These are phyloP conservation scores for Septoria linicola DNA, from an alignment of 2,329 filamentous ascomycete species.

Conservation along the genomic window DNA sequence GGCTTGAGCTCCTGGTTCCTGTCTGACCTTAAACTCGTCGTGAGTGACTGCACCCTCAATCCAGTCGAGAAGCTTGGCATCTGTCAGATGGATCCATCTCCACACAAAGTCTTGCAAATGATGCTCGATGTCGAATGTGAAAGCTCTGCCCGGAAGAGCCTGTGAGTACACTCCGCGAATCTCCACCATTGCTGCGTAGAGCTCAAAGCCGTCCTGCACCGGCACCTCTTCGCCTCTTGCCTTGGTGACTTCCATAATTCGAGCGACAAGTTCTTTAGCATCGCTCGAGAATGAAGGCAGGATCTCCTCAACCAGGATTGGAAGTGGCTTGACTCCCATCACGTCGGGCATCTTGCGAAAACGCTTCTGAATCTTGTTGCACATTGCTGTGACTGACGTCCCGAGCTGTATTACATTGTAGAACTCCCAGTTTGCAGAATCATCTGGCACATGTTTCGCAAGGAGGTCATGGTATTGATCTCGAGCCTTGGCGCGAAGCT, in stretches of 20 bases:
- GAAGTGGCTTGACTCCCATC: conserved; percentile 69
- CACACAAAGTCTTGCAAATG: conserved; percentile 89
- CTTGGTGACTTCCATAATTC: conserved; percentile 73
- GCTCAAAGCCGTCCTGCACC: conserved; percentile 87
- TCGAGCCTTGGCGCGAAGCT: conserved; percentile 70
- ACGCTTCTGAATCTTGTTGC: conserved; percentile 85
- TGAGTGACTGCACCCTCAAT: conserved; percentile 89
- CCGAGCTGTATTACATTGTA: conserved; percentile 86
- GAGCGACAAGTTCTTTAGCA: conserved; percentile 76
- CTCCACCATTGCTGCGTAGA: conserved; percentile 85
- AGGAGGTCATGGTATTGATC: conserved; percentile 79
- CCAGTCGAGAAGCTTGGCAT: conserved; percentile 75
- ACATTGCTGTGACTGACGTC: conserved; percentile 78
- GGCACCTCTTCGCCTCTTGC: conserved; percentile 72
- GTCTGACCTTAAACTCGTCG: conserved; percentile 77
- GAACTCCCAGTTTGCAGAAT: conserved; percentile 84
- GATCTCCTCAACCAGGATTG: conserved; percentile 75
- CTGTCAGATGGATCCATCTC: conserved; percentile 85
- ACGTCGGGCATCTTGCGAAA: conserved; percentile 86
- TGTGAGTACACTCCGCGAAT: conserved; percentile 78
- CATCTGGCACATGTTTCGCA: conserved; percentile 73
- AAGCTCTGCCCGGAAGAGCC: conserved; percentile 68
- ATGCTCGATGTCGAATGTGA: conserved; percentile 84
- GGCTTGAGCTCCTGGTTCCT: conserved; percentile 58
- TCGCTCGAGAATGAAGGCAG: conserved; percentile 90